Evolutionary conservation across 257 asterid species (phyloP).

Genomic region (Scutellaria barbata): DNA sequence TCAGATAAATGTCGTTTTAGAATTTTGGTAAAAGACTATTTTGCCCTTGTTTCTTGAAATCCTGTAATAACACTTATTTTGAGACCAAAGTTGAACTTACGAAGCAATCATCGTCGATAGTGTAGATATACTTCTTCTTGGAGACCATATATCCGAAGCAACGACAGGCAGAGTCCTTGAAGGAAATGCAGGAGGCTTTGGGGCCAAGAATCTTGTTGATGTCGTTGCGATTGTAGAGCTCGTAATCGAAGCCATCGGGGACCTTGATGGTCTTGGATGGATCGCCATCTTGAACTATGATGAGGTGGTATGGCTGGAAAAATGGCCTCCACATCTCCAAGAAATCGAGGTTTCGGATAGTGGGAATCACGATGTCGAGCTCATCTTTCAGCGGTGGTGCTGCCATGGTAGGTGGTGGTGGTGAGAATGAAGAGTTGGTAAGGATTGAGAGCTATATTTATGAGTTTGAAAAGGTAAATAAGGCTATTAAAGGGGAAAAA

Average conservation of each 20-base stretch:
- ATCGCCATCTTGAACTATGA: constrained; percentile 95
- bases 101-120: constrained; percentile 95
- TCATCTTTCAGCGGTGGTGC: constrained; percentile 74
- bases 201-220: constrained; percentile 85
- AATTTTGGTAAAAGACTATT: too few relatives aligned
- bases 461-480: constrained; percentile 23
- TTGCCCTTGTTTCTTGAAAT: too few relatives aligned
- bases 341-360: constrained; percentile 87
- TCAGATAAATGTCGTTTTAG: neutral
- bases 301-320: constrained; percentile 75
- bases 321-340: constrained; percentile 96
- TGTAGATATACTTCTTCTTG: constrained; percentile 92
- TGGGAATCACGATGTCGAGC: constrained; percentile 88
- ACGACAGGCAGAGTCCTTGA: constrained; percentile 95
- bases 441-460: neutral
- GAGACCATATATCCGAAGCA: constrained; percentile 96
- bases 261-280: constrained; percentile 78
- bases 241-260: constrained; percentile 82
- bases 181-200: constrained; percentile 80
- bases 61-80: neutral
- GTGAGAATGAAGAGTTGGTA: neutral
- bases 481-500: too few relatives aligned
- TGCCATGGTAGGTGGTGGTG: constrained; percentile 46
- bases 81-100: constrained; percentile 40
- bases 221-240: constrained; percentile 80